Evolutionary conservation across 2,329 filamentous ascomycete species (phyloP).

Genomic region (Fusarium sarcochroum): DNA sequence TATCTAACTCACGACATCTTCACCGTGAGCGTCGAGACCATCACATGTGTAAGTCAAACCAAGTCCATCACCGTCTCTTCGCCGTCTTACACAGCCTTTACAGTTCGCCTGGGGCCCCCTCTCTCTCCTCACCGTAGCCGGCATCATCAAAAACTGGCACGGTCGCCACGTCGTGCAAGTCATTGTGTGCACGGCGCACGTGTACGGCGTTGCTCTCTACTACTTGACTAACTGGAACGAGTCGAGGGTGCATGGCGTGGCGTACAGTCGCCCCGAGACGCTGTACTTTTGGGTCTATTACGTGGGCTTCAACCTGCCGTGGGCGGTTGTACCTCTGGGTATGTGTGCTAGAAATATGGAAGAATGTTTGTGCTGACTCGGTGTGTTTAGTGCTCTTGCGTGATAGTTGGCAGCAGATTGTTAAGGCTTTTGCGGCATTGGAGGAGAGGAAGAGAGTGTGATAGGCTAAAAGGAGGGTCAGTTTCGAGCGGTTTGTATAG

Average conservation of each 20-base stretch:
- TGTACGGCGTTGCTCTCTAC: constrained; percentile 75
- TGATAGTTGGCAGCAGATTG: constrained; percentile 51
- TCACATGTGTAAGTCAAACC: constrained; percentile 75
- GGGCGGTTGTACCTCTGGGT: constrained; percentile 70
- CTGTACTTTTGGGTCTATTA: constrained; percentile 77
- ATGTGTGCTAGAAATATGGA: constrained; percentile 31
- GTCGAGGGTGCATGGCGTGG: constrained; percentile 58
- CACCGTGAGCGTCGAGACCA: constrained; percentile 87
- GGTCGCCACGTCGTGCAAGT: constrained; percentile 67
- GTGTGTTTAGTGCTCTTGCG: constrained; percentile 48
- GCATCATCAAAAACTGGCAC: constrained; percentile 60
- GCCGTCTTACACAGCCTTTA: constrained; percentile 9
- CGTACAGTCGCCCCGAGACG: constrained; percentile 70
- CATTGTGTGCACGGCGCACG: constrained; percentile 65
- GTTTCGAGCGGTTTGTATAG: not conserved
- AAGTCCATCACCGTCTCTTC: not conserved
- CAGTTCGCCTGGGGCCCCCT: constrained; percentile 72
- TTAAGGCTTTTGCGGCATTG: constrained; percentile 48
- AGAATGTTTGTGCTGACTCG: constrained; percentile 26
- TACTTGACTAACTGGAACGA: constrained; percentile 70
- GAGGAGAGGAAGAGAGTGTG: constrained; percentile 44
- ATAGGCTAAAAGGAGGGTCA: not conserved
- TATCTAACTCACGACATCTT: constrained; percentile 87
- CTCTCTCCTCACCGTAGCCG: constrained; percentile 63
- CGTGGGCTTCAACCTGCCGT: constrained; percentile 71